Conservation (phyloP, 2,329 filamentous ascomycete genomes). For the Juglanconis sp. region DNA sequence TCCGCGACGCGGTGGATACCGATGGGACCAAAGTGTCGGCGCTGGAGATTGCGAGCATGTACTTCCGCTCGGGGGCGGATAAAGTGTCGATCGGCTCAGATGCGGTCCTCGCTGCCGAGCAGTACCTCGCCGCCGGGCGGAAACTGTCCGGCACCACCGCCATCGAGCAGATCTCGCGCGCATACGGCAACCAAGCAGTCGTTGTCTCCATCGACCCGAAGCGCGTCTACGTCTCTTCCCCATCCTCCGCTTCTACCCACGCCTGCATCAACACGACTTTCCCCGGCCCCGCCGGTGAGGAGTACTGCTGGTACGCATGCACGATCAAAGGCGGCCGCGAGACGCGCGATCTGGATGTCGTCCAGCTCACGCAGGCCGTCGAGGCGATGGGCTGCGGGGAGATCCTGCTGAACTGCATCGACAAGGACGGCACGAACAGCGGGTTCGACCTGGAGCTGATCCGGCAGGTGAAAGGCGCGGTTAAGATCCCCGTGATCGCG, state of each 20-base stretch:
- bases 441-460: slow-evolving; percentile 95
- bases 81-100: slow-evolving; percentile 97
- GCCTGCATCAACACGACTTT: slow-evolving; percentile 69
- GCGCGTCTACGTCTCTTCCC: slow-evolving; percentile 71
- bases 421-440: slow-evolving; percentile 90
- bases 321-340: slow-evolving; percentile 95
- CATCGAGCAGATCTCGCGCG: slow-evolving; percentile 89
- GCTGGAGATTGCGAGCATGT: slow-evolving; percentile 90
- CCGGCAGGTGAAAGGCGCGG: slow-evolving; percentile 77
- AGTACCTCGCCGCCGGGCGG: slow-evolving; percentile 72
- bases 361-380: slow-evolving; percentile 82
- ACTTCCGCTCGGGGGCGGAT: slow-evolving; percentile 95
- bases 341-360: slow-evolving; percentile 88
- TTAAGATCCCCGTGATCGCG: slow-evolving; percentile 92
- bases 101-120: slow-evolving; percentile 87
- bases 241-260: slow-evolving; percentile 58
- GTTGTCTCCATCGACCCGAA: slow-evolving; percentile 95
- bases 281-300: slow-evolving; percentile 72
- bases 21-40: slow-evolving; percentile 85
- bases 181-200: slow-evolving; percentile 95
- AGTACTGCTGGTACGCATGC: slow-evolving; percentile 93
- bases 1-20: slow-evolving; percentile 85
- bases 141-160: slow-evolving; percentile 77
- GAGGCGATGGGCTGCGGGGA: slow-evolving; percentile 96
- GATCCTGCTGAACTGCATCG: slow-evolving; percentile 95